These are phyloP conservation scores for Friedmanniomyces simplex DNA, from an alignment of 495 filamentous ascomycete genomes.

Conservation along the genomic window DNA sequence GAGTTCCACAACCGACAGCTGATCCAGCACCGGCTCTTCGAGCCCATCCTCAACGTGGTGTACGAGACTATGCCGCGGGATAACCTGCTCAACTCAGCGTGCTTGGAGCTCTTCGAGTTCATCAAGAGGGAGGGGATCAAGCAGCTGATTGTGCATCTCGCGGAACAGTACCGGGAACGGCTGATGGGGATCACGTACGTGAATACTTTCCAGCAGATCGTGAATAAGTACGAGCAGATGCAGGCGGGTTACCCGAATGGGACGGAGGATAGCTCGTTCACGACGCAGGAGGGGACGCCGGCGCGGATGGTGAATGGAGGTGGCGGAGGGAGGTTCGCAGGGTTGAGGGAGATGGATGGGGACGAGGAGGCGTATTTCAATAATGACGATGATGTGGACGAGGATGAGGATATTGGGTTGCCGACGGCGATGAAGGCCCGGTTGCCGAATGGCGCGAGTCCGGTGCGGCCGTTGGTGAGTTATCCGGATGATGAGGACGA, in stretches of 20 bases:
- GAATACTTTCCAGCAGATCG: conserved; percentile 68
- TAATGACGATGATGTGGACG: conserved; percentile 64
- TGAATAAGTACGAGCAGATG: conserved; percentile 71
- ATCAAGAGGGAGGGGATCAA: conserved; percentile 78
- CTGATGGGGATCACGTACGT: conserved; percentile 72
- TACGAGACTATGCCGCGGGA: conserved; percentile 89
- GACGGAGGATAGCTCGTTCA: conserved; percentile 31
- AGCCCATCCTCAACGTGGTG: conserved; percentile 78
- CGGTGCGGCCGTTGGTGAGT: conserved; percentile 70
- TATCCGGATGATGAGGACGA: conserved; percentile 78
- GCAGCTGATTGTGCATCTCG: conserved; percentile 69
- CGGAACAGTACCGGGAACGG: conserved; percentile 80
- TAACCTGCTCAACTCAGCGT: conserved; percentile 92
- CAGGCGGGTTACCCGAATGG: conserved; percentile 34
- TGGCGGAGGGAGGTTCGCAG: conserved; percentile 52
- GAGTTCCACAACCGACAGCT: conserved; percentile 87
- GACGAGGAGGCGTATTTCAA: conserved; percentile 90
- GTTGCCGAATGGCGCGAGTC: conserved; percentile 37
- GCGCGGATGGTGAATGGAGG: conserved; percentile 45
- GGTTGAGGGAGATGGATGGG: conserved; percentile 72
- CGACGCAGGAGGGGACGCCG: conserved; percentile 36
- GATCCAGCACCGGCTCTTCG: conserved; percentile 72
- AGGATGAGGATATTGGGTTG: conserved; percentile 30
- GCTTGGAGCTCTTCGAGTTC: conserved; percentile 86
- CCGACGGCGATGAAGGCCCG: conserved; percentile 22